Conservation (phyloP, 768 basidiomycete genomes). For the Russula abietina region DNA sequence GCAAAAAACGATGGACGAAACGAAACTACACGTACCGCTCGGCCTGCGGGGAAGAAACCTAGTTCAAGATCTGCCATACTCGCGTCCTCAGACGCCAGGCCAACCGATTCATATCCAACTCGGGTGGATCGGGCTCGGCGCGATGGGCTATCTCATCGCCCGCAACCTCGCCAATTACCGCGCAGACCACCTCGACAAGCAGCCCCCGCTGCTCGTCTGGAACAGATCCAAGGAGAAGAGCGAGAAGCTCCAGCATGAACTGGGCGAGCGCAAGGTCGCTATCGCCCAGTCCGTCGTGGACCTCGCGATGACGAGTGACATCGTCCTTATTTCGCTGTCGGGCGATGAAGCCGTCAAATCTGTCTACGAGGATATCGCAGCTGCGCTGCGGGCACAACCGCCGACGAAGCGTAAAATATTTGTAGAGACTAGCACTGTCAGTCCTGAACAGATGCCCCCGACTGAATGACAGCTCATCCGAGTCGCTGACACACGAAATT, state of each 20-base stretch:
- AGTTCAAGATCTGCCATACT: slow-evolving; percentile 41
- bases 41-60: slow-evolving; percentile 14
- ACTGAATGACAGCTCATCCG: background rate
- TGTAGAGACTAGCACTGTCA: slow-evolving; percentile 78
- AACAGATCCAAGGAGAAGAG: slow-evolving; percentile 66
- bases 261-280: slow-evolving; percentile 51
- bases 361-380: slow-evolving; percentile 55
- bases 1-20: slow-evolving; percentile 10
- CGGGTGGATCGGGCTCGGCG: slow-evolving; percentile 50
- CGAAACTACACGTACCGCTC: slow-evolving; percentile 8
- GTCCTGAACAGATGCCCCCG: slow-evolving; percentile 26
- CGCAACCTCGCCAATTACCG: slow-evolving; percentile 64
- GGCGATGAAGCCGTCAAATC: slow-evolving; percentile 64
- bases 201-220: slow-evolving; percentile 60
- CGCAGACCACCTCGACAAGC: slow-evolving; percentile 32
- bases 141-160: slow-evolving; percentile 74
- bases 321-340: slow-evolving; percentile 68
- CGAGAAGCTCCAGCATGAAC: slow-evolving; percentile 48
- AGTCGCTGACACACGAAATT: slow-evolving; percentile 9
- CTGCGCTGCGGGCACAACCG: slow-evolving; percentile 43
- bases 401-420: slow-evolving; percentile 61
- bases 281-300: slow-evolving; percentile 36
- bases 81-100: slow-evolving; percentile 51
- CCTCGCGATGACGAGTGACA: slow-evolving; percentile 42
- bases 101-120: slow-evolving; percentile 32